Evolutionary conservation across 2,329 filamentous ascomycete species (phyloP).

Genomic region (Penicillium corylophilum): DNA sequence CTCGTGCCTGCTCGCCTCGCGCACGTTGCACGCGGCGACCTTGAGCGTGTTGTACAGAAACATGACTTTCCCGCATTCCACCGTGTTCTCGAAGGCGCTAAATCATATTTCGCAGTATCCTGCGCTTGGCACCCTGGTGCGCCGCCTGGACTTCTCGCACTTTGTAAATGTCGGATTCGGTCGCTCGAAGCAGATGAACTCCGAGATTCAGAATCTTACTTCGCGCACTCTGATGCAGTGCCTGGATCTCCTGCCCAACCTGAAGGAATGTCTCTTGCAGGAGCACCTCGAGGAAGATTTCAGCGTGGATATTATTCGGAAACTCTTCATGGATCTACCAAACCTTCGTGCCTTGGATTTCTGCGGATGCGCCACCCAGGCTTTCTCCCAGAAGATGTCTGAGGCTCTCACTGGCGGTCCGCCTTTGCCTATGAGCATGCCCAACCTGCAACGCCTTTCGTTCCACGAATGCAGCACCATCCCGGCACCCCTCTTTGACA

Average conservation of each 20-base stretch:
- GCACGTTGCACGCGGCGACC: constrained; percentile 69
- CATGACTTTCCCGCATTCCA: constrained; percentile 79
- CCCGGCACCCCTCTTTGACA: constrained; percentile 65
- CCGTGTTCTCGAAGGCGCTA: constrained; percentile 79
- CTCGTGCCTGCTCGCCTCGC: constrained; percentile 73
- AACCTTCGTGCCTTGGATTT: constrained; percentile 70
- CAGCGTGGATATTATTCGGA: constrained; percentile 64
- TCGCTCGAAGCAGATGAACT: constrained; percentile 70
- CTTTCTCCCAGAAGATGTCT: constrained; percentile 66
- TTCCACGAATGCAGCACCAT: constrained; percentile 77
- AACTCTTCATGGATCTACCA: constrained; percentile 67
- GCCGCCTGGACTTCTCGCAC: constrained; percentile 79
- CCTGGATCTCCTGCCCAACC: constrained; percentile 67
- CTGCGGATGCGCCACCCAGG: constrained; percentile 68
- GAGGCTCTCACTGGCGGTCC: constrained; percentile 50
- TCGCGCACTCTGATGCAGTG: constrained; percentile 70
- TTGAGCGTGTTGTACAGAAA: constrained; percentile 73
- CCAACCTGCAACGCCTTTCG: constrained; percentile 66
- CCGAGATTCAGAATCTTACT: constrained; percentile 73
- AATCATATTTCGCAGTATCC: constrained; percentile 66
- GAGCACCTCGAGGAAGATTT: constrained; percentile 79
- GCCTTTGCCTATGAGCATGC: constrained; percentile 51
- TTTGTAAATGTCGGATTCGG: constrained; percentile 79
- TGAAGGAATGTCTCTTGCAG: constrained; percentile 76
- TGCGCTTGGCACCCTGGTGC: constrained; percentile 70